Evolutionary conservation across 169 alveolate species (phyloP).

Genomic region (Eimeria maxima): DNA sequence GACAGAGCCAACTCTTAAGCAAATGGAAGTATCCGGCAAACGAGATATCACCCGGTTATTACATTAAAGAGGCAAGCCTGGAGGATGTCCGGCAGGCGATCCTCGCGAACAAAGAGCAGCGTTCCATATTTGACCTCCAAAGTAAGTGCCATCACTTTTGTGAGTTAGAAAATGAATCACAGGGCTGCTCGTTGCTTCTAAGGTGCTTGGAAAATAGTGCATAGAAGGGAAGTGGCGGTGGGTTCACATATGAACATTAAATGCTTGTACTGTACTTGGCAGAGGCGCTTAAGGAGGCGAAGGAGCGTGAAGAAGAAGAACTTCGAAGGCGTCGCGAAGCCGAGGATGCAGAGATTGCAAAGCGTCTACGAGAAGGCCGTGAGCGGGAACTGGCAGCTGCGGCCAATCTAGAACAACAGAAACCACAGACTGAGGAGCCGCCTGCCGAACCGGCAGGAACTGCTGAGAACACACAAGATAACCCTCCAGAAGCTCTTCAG

Average conservation of each 20-base stretch:
- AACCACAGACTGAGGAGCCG: background rate
- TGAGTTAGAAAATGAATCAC: background rate
- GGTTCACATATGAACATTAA: too few relatives aligned
- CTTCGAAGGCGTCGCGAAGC: slow-evolving; percentile 46
- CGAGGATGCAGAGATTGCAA: slow-evolving; percentile 43
- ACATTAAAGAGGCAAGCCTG: slow-evolving; percentile 56
- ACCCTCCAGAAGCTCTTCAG: slow-evolving; percentile 26
- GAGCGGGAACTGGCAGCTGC: slow-evolving; percentile 15
- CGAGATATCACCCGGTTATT: slow-evolving; percentile 68
- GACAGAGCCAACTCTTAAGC: slow-evolving; percentile 7
- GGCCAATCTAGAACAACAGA: background rate
- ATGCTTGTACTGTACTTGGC: background rate
- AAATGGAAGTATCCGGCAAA: slow-evolving; percentile 66
- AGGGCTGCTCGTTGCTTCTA: background rate
- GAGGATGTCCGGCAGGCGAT: slow-evolving; percentile 52
- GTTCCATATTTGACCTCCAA: slow-evolving; percentile 71
- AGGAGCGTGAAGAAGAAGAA: slow-evolving; percentile 66
- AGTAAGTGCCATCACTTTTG: background rate
- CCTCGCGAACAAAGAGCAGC: slow-evolving; percentile 42
- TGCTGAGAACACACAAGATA: background rate
- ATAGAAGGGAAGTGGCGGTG: background rate
- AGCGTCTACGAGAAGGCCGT: slow-evolving; percentile 25
- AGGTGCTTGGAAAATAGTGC: background rate
- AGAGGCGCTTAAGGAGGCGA: slow-evolving; percentile 55
- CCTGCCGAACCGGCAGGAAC: background rate